Percentiles rank a stretch among this genome's conserved stretches.
These are phyloP conservation scores for Nitzschia putrida DNA, from an alignment of 108 stramenopile genomes.

Conservation along the genomic window DNA sequence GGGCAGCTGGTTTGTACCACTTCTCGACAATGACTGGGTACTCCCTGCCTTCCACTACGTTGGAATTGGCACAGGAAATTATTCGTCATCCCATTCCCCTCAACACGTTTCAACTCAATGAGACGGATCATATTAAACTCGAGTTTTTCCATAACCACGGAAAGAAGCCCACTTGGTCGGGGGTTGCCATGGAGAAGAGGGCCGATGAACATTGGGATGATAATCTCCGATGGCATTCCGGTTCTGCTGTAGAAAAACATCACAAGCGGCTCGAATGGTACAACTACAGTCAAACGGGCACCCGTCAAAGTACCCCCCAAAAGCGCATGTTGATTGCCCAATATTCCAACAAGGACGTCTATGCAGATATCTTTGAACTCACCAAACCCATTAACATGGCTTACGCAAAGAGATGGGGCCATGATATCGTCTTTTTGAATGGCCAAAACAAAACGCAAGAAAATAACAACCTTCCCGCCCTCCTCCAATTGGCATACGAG, in stretches of 20 bases:
- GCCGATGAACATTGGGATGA: not conserved
- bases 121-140: not conserved
- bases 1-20: too few relatives aligned
- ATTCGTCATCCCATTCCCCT: not conserved
- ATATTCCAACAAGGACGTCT: constrained; percentile 25
- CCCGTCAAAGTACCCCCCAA: not conserved
- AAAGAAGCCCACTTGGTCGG: not conserved
- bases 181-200: not conserved
- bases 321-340: constrained; percentile 38
- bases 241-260: constrained; percentile 1
- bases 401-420: constrained; percentile 33
- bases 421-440: constrained; percentile 29
- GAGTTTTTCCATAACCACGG: not conserved
- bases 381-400: constrained; percentile 30
- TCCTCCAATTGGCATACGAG: constrained; percentile 18
- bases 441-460: not conserved
- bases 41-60: too few relatives aligned
- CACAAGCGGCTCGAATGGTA: constrained; percentile 2
- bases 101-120: not conserved
- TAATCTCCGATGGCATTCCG: constrained; percentile 7
- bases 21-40: too few relatives aligned
- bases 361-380: constrained; percentile 9
- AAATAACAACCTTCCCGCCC: constrained; percentile 16
- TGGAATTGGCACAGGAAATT: too few relatives aligned
- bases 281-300: constrained; percentile 2